Base-by-base conservation (phyloP, 148 eudicot species). In the Selenicereus undatus region DNA sequence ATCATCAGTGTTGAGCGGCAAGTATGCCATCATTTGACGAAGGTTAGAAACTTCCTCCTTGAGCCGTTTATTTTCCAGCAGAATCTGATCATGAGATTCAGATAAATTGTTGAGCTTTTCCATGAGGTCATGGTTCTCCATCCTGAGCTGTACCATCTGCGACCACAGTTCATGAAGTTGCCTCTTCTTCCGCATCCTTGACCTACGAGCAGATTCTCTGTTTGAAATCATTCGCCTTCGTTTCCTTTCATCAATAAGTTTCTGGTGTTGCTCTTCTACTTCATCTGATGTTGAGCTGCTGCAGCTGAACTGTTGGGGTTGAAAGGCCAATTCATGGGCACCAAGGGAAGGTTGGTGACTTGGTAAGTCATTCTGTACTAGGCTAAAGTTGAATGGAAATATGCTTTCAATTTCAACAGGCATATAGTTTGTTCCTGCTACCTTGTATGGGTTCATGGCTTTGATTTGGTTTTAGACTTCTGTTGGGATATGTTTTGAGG, bases 231-330 rank as follows among this genome's bases (percentile, higher is more conserved):
- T 82, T 32, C 84, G 77, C 36, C 84, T 58, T 26, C 43, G 71
- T 62, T 82, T 82, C 73, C 81, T 77, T n/a, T 82, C 84, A 7
- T 82, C 73, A 21, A 26, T 68, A 11, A 56, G 42, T 1, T 74
- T 26, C 12, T 17, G 71, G 24, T 80, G 70, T 17, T 83, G 82
- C 73, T 89, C 90, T 16, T 88, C 92, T 21, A 87, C 86, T 43
- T 90, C 93, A 18, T 93, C 94, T 0, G 94, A 91, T 65, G 92
- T 88, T 54, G 93, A 90, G 82, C 87, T 83, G 65, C 79, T 90
- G 76, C 26, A 72, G 83, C 90, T 87, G n/a, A 86, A 29, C 74
- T 88, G 83, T 3, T 87, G 76, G n/a, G 85, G 75, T 58, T 78
- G 88, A 17, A 82, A 80, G 56, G 60, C 73, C 69, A 81, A 76